Evolutionary conservation across 2,329 filamentous ascomycete genomes (phyloP).

Genomic region (Hymenoscyphus linearis): DNA sequence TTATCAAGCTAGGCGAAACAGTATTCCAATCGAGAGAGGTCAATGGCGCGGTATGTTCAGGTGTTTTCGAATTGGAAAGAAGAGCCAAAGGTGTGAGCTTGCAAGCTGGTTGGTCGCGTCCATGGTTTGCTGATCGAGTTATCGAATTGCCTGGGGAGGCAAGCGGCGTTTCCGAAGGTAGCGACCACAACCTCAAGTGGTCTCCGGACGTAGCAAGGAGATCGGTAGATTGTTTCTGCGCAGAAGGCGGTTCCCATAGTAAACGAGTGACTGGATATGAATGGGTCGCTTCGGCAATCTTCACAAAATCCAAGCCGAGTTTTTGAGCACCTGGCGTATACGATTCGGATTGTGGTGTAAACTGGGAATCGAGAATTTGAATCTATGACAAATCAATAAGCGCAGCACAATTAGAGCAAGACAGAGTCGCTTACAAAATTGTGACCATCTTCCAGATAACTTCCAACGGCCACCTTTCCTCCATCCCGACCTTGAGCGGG

Average conservation of each 20-base stretch:
- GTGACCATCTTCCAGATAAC: slow-evolving; percentile 95
- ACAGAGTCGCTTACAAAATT: slow-evolving; percentile 69
- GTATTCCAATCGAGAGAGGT: slow-evolving; percentile 98
- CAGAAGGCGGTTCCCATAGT: slow-evolving; percentile 91
- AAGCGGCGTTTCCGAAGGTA: slow-evolving; percentile 63
- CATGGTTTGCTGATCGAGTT: slow-evolving; percentile 56
- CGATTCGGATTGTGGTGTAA: slow-evolving; percentile 61
- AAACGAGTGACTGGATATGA: slow-evolving; percentile 95
- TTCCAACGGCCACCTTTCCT: slow-evolving; percentile 90
- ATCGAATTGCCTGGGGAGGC: slow-evolving; percentile 59
- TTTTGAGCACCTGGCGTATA: slow-evolving; percentile 66
- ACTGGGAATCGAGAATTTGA: slow-evolving; percentile 90
- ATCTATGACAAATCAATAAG: slow-evolving; percentile 52
- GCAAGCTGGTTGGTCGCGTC: slow-evolving; percentile 52
- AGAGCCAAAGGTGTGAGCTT: slow-evolving; percentile 91
- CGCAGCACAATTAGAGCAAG: background rate
- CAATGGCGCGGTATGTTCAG: slow-evolving; percentile 92
- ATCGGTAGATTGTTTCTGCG: slow-evolving; percentile 92
- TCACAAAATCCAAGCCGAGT: slow-evolving; percentile 81
- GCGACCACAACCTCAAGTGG: slow-evolving; percentile 87
- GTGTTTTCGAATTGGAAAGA: slow-evolving; percentile 95
- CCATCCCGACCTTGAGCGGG: slow-evolving; percentile 72
- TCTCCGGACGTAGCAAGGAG: slow-evolving; percentile 92
- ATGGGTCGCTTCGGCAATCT: slow-evolving; percentile 92
- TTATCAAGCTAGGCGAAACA: slow-evolving; percentile 92